Evolutionary conservation across 192 early-diverging fungal genomes (phyloP), one percentile per base, ranked within the genome.

Genomic region (Entomortierella chlamydospora): DNA sequence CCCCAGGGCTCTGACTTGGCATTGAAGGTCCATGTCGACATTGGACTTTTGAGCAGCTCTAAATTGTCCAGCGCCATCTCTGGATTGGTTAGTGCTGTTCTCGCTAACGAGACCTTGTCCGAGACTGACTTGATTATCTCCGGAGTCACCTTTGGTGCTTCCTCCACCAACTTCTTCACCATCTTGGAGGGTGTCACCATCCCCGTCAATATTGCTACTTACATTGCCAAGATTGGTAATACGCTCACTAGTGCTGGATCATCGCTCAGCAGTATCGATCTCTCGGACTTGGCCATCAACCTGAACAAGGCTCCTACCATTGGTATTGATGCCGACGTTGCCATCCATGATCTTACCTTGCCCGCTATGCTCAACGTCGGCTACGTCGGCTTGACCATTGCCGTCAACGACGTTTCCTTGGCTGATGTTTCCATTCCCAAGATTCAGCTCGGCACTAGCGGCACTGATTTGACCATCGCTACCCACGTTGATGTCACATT

Each of bases 281-380:
- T 77, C 37, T 68, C 65, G 18, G 65, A 53, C 18, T 54, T 77
- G 30, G 66, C 43, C 43, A 58, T 77, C 23, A 63, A 77, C 73
- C 52, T 77, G 73, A 77, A 77, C 61, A 52, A 68, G 53, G 65
- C 73, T 23, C 73, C 64, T 22, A 57, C 45, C 41, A 77, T 77
- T 25, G 66, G 65, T 41, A 41, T 77, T 30, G 73, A 77, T 45
- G 66, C 60, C 53, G 58, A 41, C 28, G 39, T 77, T 50, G 64
- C 58, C 45, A 42, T 77, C 66, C 57, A 53, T 37, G 68, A 68
- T 47, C 17, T 77, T 13, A 30, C 53, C 54, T 43, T 77, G 30
- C 73, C 73, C 18, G 66, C 66, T 9, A 17, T 64, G 54, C 29
- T 74, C 23, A 67, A 55, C 26, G 51, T 74, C 30, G 64, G 64